Evolutionary conservation across 1,284 basidiomycete genomes (phyloP).

Genomic region (Exobasidium rhododendri): DNA sequence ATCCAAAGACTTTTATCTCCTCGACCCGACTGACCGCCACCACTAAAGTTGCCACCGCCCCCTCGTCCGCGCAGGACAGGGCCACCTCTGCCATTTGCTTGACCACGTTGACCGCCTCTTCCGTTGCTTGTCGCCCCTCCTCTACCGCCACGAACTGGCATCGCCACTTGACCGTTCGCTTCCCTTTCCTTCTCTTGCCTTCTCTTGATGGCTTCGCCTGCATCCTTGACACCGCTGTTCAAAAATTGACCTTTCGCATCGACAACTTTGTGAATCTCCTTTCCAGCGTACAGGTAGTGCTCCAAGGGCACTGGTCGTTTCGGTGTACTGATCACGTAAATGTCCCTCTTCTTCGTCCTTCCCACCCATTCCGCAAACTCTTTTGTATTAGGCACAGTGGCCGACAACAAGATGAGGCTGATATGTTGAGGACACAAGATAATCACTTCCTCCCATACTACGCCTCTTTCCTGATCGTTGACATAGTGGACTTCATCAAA

Average conservation of each 20-base stretch:
- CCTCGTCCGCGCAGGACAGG: slow-evolving; percentile 45
- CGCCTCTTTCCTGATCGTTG: slow-evolving; percentile 97
- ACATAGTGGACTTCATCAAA: slow-evolving; percentile 99
- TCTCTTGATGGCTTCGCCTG: slow-evolving; percentile 77
- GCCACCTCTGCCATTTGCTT: slow-evolving; percentile 22
- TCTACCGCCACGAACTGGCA: slow-evolving; percentile 50
- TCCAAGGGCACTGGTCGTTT: slow-evolving; percentile 96
- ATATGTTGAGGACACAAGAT: slow-evolving; percentile 61
- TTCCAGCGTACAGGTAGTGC: slow-evolving; percentile 91
- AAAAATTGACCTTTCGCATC: slow-evolving; percentile 75
- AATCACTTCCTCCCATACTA: slow-evolving; percentile 99
- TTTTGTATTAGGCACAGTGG: slow-evolving; percentile 95
- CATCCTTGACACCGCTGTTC: slow-evolving; percentile 63
- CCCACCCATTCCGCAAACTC: slow-evolving; percentile 99
- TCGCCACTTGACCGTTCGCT: slow-evolving; percentile 68
- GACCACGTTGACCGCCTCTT: slow-evolving; percentile 47
- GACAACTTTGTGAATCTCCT: slow-evolving; percentile 88
- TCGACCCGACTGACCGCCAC: slow-evolving; percentile 59
- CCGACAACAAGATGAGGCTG: slow-evolving; percentile 73
- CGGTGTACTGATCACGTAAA: slow-evolving; percentile 95
- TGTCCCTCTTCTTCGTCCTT: slow-evolving; percentile 98
- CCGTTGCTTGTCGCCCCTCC: slow-evolving; percentile 67
- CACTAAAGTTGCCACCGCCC: slow-evolving; percentile 50
- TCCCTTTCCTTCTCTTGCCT: slow-evolving; percentile 98
- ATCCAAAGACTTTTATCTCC: slow-evolving; percentile 90